phyloP scores from a whole-genome alignment of 2,329 filamentous ascomycete genomes.

The Verticillium klebahnii region DNA sequence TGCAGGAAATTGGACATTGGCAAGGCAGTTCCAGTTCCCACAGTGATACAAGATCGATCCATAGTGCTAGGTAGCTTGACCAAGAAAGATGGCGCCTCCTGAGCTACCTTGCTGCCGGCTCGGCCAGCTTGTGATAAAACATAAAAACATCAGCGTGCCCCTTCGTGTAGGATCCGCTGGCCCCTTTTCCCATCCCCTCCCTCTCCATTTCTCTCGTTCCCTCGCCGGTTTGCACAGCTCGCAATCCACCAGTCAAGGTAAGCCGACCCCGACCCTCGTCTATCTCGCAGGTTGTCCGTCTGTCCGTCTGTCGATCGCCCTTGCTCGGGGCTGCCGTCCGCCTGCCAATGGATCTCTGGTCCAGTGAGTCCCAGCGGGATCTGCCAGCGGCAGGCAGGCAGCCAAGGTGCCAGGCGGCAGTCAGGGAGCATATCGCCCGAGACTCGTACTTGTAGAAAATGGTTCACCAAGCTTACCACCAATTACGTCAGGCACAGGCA shows the following conservation, averaged over 20 bases:
- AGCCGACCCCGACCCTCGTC: neutral
- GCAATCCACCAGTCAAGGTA: neutral
- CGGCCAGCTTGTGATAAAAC: neutral
- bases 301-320: neutral
- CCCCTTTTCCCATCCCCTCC: neutral
- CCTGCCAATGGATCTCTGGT: neutral
- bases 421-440: neutral
- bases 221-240: neutral
- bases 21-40: neutral
- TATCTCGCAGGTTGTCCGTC: neutral
- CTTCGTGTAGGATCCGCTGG: neutral
- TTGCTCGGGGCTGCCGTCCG: neutral
- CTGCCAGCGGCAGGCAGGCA: neutral
- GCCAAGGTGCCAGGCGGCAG: neutral
- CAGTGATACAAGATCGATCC: neutral
- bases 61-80: neutral
- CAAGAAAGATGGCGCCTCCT: neutral
- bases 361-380: neutral
- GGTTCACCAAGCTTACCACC: neutral
- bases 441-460: neutral
- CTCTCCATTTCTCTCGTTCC: neutral
- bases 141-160: neutral
- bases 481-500: conserved; percentile 1
- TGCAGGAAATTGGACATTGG: neutral
- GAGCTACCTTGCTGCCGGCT: neutral